Base-by-base conservation (phyloP, 2,329 filamentous ascomycete species). In the Scedosporium boydii region DNA sequence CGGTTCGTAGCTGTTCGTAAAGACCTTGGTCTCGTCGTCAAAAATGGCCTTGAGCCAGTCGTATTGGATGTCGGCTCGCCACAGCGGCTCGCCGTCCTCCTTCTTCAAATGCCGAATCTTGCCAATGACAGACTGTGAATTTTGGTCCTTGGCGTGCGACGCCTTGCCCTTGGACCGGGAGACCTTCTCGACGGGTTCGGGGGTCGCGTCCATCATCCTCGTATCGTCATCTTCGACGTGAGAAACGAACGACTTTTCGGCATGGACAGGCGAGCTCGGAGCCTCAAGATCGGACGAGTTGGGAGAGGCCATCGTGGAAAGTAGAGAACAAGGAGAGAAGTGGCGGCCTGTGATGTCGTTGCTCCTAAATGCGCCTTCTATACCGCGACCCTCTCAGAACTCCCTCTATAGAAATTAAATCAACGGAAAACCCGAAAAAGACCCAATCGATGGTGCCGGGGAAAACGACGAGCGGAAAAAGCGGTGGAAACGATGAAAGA, bases 81-180 rank as follows among this genome's bases (percentile, higher is more conserved):
- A 96, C 3, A 96, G 80, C 58, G 91, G 91, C 67, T 93, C 89
- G 70, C 91, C 91, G 70, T 96, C 91, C 65, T 93, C 90, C 74
- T 95, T 95, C 76, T 96, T 96, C 60, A 96, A 76, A 72, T 95
- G 90, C 61, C 89, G 79, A 63, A 96, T 91, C 77, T 95, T 96
- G 67, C 83, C 83, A 60, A 84, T 76, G 61, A 76, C 72, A 63
- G 71, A 72, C 60, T 75, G 72, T 46, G 70, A 69, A 61, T 72
- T 72, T 58, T 69, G 66, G 42, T 75, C 75, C 61, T 74, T 76
- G 59, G 65, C 68, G 56, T 73, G 70, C 58, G 71, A 70, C 21
- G 65, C 65, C 62, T 74, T 77, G 23, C 70, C 68, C 63, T 75
- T 77, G 56, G 71, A 67, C 18, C 74, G 72, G 4, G 71, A 64